Base-by-base conservation (phyloP, 306 rosid species). In the Trifolium fragiferum region DNA sequence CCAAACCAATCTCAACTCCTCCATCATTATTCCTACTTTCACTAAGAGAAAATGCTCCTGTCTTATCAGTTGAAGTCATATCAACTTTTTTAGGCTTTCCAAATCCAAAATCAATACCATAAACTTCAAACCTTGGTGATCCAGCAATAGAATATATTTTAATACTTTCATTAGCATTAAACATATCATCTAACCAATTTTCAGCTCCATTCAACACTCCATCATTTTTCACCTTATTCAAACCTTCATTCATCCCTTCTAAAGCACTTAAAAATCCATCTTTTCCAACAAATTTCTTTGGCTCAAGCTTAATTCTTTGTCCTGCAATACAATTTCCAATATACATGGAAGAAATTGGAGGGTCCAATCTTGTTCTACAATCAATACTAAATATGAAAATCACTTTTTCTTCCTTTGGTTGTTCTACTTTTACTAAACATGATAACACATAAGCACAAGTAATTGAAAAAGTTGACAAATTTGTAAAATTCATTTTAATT, bases 51-150 rank as follows among this genome's bases (percentile, higher is more conserved):
- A 83, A 70, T 7, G 82, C 66, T 20, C 85, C 83, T 11, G 69
- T 69, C 18, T 3, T 74, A 13, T 69, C 81, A 1, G 13, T 74
- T 11, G 85, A 82, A 35, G 46, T n/a, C 21, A 77, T 47, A 67
- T 83, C 87, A 81, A 88, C 92, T 53, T 81, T 85, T 47, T 44
- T 43, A 6, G 82, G 82, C 16, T 49, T 79, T 40, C 78, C 82
- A 44, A 66, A 72, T 8, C 82, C 88, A 72, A 81, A 87, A 76
- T 87, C 89, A 30, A 38, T 10, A 5, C 64, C 11, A 78, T 78
- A 84, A 66, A 88, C 75, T 12, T 72, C 84, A 59, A 88, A 78
- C 75, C 84, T 13, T 16, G 90, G 84, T 10, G 90, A 86, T n/a
- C 93, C 93, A 8, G 78, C 82, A 9, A 18, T 68, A n/a, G 86